Percentiles rank a stretch among this genome's conserved stretches.
phyloP scores from a whole-genome alignment of 1,139 yeast species.

The Yamadazyma atmosphaerica region DNA sequence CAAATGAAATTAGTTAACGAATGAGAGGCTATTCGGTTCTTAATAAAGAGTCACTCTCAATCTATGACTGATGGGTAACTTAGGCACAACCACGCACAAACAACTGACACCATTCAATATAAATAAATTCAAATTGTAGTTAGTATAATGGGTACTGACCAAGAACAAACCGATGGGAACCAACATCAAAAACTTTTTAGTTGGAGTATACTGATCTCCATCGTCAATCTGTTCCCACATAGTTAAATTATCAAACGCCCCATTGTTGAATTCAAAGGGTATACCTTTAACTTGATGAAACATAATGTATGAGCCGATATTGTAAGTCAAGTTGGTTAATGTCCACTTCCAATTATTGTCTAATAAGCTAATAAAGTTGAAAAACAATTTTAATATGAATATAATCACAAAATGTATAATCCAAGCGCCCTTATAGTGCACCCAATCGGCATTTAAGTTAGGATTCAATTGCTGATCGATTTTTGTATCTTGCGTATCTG shows the following conservation, averaged over 20 bases:
- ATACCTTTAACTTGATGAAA: conserved; percentile 96
- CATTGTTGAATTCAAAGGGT: conserved; percentile 94
- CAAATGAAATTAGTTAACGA: background rate
- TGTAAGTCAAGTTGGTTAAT: conserved; percentile 84
- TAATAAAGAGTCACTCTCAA: conserved; percentile 61
- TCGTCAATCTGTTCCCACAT: conserved; percentile 99
- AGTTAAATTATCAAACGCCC: conserved; percentile 92
- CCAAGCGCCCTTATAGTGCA: conserved; percentile 96
- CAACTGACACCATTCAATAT: conserved; percentile 80
- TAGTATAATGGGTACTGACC: conserved; percentile 86
- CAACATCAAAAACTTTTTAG: conserved; percentile 86
- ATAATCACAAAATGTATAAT: conserved; percentile 84
- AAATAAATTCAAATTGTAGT: conserved; percentile 78
- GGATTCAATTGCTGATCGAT: conserved; percentile 89
- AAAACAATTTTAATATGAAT: conserved; percentile 67
- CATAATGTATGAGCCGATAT: conserved; percentile 91
- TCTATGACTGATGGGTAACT: conserved; percentile 79
- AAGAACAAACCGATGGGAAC: conserved; percentile 89
- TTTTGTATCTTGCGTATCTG: conserved; percentile 88
- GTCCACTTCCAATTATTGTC: conserved; percentile 93
- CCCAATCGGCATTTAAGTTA: conserved; percentile 95
- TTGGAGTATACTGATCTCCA: conserved; percentile 96
- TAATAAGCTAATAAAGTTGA: conserved; percentile 68
- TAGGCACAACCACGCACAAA: conserved; percentile 81
- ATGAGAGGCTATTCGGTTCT: background rate